Percentiles rank a stretch among this genome's conserved stretches.
These are phyloP conservation scores for Candida nanaspora DNA, from an alignment of 805 yeast species.

Conservation along the genomic window DNA sequence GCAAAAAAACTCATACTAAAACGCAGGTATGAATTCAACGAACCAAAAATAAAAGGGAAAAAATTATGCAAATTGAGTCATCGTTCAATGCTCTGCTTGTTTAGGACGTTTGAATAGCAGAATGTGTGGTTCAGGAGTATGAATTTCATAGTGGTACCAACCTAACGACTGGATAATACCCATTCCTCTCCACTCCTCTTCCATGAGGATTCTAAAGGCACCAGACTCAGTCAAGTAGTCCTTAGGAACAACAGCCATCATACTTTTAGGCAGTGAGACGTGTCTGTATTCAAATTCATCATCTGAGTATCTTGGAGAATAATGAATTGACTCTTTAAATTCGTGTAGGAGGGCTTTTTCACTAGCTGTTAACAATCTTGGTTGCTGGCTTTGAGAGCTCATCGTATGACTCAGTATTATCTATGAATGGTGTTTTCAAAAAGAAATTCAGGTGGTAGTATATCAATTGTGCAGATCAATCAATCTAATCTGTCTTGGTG, in stretches of 20 bases:
- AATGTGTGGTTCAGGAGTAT: slow-evolving; percentile 89
- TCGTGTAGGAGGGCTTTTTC: slow-evolving; percentile 77
- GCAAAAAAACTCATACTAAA: too few species aligned
- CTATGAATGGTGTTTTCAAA: too few species aligned
- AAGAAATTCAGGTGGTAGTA: too few species aligned
- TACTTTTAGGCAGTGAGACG: slow-evolving; percentile 85
- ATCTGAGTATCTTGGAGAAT: slow-evolving; percentile 80
- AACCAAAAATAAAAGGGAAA: too few species aligned
- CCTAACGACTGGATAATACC: slow-evolving; percentile 91
- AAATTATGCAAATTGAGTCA: too few species aligned
- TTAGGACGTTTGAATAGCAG: slow-evolving; percentile 61
- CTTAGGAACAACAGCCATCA: slow-evolving; percentile 82
- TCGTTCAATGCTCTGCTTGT: not conserved
- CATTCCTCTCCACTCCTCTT: slow-evolving; percentile 91
- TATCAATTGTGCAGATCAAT: too few species aligned
- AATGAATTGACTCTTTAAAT: slow-evolving; percentile 81
- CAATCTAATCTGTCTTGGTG: too few species aligned
- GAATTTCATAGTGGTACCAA: slow-evolving; percentile 90
- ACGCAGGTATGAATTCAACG: too few species aligned
- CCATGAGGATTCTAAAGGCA: slow-evolving; percentile 72
- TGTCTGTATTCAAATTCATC: slow-evolving; percentile 84
- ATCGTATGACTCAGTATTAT: too few species aligned
- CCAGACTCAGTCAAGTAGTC: slow-evolving; percentile 89
- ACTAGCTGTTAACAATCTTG: slow-evolving; percentile 62
- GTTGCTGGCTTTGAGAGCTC: slow-evolving; percentile 17